These are phyloP conservation scores for Chernovozyma aurita DNA, from an alignment of 1,139 yeast genomes.

Conservation along the genomic window DNA sequence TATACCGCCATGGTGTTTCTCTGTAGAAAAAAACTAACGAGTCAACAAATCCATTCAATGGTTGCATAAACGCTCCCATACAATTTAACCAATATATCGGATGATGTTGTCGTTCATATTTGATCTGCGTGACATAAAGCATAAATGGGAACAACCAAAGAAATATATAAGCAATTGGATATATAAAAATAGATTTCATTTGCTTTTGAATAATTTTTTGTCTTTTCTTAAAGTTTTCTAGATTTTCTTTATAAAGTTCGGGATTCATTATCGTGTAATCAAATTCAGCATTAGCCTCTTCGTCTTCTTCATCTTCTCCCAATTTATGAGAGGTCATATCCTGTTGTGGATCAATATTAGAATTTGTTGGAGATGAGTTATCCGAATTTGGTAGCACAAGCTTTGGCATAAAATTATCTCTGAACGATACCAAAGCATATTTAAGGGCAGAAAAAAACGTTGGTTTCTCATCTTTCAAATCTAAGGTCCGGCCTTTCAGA, in stretches of 20 bases:
- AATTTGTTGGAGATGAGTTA: background rate
- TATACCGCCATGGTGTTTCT: conserved; percentile 71
- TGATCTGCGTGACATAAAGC: conserved; percentile 58
- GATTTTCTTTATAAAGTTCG: conserved; percentile 55
- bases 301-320: conserved; percentile 5
- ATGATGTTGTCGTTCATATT: conserved; percentile 42
- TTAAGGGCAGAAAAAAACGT: conserved; percentile 33
- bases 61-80: conserved; percentile 72
- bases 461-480: conserved; percentile 20
- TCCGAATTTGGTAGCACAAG: conserved; percentile 21
- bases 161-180: conserved; percentile 76
- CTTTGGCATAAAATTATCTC: conserved; percentile 25
- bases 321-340: background rate
- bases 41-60: conserved; percentile 76
- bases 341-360: background rate
- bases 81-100: conserved; percentile 64
- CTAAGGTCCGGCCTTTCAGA: conserved; percentile 2
- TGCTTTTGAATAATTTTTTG: conserved; percentile 70
- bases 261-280: conserved; percentile 14
- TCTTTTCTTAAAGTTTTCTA: conserved; percentile 55
- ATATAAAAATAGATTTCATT: conserved; percentile 73
- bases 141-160: conserved; percentile 81
- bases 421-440: conserved; percentile 23
- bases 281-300: background rate
- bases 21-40: conserved; percentile 69